Evolutionary conservation across 495 filamentous ascomycete species (phyloP).

Genomic region (Annulohypoxylon nitens): DNA sequence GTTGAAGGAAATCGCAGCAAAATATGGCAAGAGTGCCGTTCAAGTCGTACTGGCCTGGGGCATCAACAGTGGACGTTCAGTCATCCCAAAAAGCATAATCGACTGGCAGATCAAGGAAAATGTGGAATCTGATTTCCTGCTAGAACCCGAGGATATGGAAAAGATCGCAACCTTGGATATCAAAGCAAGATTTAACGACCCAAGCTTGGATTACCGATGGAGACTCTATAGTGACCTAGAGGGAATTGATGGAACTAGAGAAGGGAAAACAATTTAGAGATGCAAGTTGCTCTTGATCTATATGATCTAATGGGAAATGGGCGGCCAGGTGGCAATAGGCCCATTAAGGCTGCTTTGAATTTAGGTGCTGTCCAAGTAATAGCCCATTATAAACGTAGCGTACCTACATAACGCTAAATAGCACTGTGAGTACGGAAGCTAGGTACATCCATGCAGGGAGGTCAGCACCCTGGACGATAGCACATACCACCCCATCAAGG

Average conservation of each 20-base stretch:
- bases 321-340: no score
- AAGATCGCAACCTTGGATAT: background rate
- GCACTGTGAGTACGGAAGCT: no score
- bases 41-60: background rate
- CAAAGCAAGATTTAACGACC: conserved; percentile 1
- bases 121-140: background rate
- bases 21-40: background rate
- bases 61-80: background rate
- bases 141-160: background rate
- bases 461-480: no score
- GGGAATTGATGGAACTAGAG: background rate
- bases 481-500: no score
- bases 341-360: no score
- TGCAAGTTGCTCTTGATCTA: no score
- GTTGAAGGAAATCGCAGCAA: background rate
- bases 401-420: no score
- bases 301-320: no score
- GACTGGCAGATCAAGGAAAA: conserved; percentile 4
- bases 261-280: no score
- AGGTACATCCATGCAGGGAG: no score
- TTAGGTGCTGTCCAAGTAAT: no score
- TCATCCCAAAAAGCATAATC: background rate
- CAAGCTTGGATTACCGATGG: background rate
- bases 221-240: background rate
- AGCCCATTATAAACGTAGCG: no score